Conservation (phyloP, 352 stramenopile species). For the Pythium biforme region DNA sequence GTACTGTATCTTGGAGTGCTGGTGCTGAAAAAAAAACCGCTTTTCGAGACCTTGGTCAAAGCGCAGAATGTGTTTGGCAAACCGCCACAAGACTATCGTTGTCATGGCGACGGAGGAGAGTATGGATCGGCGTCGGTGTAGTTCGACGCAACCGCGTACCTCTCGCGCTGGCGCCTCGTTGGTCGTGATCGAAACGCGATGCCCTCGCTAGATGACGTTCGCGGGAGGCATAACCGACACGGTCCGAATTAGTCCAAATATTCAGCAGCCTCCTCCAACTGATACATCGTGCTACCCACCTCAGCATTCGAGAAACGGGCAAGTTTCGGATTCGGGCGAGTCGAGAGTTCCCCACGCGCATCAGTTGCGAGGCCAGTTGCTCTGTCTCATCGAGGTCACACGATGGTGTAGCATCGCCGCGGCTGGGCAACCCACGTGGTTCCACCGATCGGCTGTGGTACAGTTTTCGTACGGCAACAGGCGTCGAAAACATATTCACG, state of each 20-base stretch:
- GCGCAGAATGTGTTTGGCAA: too few relatives aligned
- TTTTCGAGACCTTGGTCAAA: too few relatives aligned
- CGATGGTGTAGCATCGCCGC: too few relatives aligned
- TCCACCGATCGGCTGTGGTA: neutral
- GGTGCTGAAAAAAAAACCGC: too few relatives aligned
- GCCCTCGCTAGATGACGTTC: neutral
- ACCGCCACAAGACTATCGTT: too few relatives aligned
- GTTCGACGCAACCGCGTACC: too few relatives aligned
- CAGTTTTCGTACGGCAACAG: conserved; percentile 11
- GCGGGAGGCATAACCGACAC: neutral
- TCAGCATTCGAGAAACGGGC: conserved; percentile 14
- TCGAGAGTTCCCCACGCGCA: conserved; percentile 6
- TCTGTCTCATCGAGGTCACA: neutral
- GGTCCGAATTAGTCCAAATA: neutral
- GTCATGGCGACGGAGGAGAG: too few relatives aligned
- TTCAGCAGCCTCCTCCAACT: neutral
- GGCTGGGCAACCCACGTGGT: neutral
- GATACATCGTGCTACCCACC: conserved; percentile 8
- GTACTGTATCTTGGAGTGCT: too few relatives aligned
- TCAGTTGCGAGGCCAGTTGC: neutral
- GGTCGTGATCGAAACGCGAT: neutral
- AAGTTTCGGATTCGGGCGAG: conserved; percentile 17
- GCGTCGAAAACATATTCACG: conserved; percentile 8
- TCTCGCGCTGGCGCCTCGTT: too few relatives aligned
- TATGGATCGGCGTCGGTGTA: too few relatives aligned